Base-by-base conservation (phyloP, 352 stramenopile species). In the Pythium coloratum region DNA sequence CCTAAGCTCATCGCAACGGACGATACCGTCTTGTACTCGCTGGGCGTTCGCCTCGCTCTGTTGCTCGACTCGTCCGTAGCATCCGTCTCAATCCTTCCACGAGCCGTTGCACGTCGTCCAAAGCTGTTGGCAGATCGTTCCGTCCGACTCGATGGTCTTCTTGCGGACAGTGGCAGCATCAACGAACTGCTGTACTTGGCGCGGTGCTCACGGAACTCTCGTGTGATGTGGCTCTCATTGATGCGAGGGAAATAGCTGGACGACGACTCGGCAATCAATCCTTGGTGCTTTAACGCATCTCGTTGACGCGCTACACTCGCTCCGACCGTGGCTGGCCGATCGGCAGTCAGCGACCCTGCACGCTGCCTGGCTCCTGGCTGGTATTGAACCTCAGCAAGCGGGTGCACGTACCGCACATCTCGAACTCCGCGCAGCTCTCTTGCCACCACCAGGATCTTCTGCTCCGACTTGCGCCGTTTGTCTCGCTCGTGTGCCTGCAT, bases 201-300 rank as follows among this genome's bases (percentile, higher is more conserved):
- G 32, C 76, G 70, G 33, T 84, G 77, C 55, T 87, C 80, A 42
- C 78, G 71, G 12, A 69, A 73, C 16, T 89, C 75, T 13, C 80
- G 69, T 2, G 75, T 61, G 2, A 76, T 78, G 13, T 69, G 42
- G 26, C 64, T 84, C 51, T 89, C 80, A 16, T 73, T 68, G 62
- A 86, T 87, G 34, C 76, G 79, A 26, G 80, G 80, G 55, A 87
- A 85, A 49, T 86, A 87, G 42, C 76, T 87, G 9, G 69, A 66
- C 1, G 67, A 49, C 36, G 62, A 64, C 24, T 80, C 78, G 0
- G 76, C 69, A 13, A 51, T 72, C 49, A 77, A 70, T 12, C 69
- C 72, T 56, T 76, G 56, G 26, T 79, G 56, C 36, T 82, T 67
- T 4, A 67, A 66, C 13, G 49, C 40, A 3, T 72, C 57, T 18